Evolutionary conservation across 148 eudicot genomes (phyloP).

Genomic region (Cornus suecica): DNA sequence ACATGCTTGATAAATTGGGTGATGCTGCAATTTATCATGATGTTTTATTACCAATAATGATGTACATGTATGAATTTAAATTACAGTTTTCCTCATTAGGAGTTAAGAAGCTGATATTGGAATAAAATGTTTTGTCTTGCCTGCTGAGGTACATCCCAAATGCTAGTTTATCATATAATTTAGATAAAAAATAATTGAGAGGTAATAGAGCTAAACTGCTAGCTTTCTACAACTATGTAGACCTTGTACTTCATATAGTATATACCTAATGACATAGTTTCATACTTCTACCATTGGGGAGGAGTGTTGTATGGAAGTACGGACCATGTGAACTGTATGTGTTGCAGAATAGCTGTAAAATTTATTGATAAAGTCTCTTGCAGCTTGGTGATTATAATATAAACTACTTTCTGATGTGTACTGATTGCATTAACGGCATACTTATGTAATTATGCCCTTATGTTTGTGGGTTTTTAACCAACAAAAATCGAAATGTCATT

Average conservation of each 20-base stretch:
- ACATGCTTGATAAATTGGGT: too few species aligned
- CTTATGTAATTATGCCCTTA: neutral
- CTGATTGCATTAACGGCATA: neutral
- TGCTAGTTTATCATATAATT: neutral
- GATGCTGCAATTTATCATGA: too few species aligned
- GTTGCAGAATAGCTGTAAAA: neutral
- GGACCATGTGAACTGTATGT: neutral
- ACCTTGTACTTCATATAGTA: neutral
- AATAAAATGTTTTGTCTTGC: too few species aligned
- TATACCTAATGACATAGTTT: neutral
- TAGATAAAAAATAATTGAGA: neutral
- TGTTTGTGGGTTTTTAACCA: neutral
- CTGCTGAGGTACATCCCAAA: neutral
- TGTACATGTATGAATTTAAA: neutral
- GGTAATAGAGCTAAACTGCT: neutral
- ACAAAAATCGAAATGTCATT: neutral
- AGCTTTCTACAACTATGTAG: neutral
- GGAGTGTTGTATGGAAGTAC: neutral
- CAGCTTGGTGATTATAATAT: neutral
- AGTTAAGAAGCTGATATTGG: conserved; percentile 9
- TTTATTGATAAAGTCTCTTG: neutral
- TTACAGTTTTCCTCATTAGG: neutral
- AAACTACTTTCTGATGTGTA: neutral
- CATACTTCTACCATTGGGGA: neutral
- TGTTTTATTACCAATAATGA: neutral